Conservation (phyloP, 768 basidiomycete genomes). For the Dioszegia aurantiaca region DNA sequence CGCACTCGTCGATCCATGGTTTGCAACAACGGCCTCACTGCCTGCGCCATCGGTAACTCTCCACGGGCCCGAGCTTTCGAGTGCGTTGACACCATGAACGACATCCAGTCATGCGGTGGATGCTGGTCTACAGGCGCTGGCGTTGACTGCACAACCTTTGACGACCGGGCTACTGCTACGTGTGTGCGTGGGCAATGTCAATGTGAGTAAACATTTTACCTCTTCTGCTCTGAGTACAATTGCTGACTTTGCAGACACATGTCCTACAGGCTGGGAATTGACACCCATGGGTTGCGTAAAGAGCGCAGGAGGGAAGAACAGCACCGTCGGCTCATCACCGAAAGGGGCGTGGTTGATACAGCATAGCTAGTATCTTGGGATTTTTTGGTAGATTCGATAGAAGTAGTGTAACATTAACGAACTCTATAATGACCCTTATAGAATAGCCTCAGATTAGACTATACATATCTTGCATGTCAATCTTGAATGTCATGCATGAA, state of each 20-base stretch:
- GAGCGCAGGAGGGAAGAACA: background rate
- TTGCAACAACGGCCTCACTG: slow-evolving; percentile 8
- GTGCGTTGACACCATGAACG: slow-evolving; percentile 14
- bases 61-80: slow-evolving; percentile 4
- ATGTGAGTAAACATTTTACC: slow-evolving; percentile 1
- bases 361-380: background rate
- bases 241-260: slow-evolving; percentile 5
- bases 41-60: slow-evolving; percentile 3
- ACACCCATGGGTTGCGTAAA: slow-evolving; percentile 4
- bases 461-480: too few species aligned
- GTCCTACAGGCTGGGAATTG: slow-evolving; percentile 12
- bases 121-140: slow-evolving; percentile 8
- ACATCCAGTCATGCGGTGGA: slow-evolving; percentile 14
- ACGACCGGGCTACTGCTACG: slow-evolving; percentile 5
- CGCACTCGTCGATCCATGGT: slow-evolving; percentile 4
- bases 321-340: background rate
- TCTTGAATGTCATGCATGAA: too few species aligned
- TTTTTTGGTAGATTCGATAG: background rate
- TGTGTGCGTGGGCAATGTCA: slow-evolving; percentile 13
- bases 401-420: too few species aligned
- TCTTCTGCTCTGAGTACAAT: background rate
- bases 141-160: slow-evolving; percentile 14
- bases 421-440: too few species aligned
- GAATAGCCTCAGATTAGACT: too few species aligned
- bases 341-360: background rate